Evolutionary conservation across 2,329 filamentous ascomycete genomes (phyloP).

Genomic region (Pseudogymnoascus verrucosus): DNA sequence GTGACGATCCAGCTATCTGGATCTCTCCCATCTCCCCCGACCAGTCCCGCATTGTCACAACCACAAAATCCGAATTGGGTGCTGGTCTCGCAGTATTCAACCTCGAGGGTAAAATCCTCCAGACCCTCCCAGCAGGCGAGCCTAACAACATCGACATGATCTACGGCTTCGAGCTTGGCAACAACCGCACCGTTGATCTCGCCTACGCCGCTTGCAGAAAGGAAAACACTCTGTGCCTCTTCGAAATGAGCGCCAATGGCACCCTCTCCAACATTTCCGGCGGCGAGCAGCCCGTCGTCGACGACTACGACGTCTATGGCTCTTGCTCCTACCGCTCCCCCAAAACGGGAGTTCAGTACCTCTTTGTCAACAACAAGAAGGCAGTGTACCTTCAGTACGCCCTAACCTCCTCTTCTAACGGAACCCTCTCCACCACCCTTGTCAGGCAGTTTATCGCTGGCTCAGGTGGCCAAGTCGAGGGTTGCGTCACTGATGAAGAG

Average conservation of each 20-base stretch:
- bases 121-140: constrained; percentile 37
- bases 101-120: constrained; percentile 39
- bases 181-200: constrained; percentile 36
- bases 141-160: constrained; percentile 50
- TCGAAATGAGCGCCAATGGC: constrained; percentile 41
- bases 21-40: constrained; percentile 34
- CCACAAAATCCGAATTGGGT: constrained; percentile 41
- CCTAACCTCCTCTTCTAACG: constrained; percentile 33
- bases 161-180: constrained; percentile 38
- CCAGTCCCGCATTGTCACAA: constrained; percentile 43
- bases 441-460: constrained; percentile 45
- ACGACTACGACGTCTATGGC: constrained; percentile 42
- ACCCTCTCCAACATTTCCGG: constrained; percentile 36
- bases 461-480: constrained; percentile 45
- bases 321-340: constrained; percentile 44
- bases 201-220: constrained; percentile 43
- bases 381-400: constrained; percentile 47
- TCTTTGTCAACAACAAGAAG: constrained; percentile 48
- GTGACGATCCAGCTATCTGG: constrained; percentile 43
- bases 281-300: constrained; percentile 37
- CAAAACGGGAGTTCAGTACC: constrained; percentile 40
- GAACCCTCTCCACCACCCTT: constrained; percentile 37
- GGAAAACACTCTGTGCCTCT: constrained; percentile 45
- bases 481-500: constrained; percentile 44
- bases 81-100: constrained; percentile 44